Evolutionary conservation across 208 protist species (phyloP), one percentile per base, ranked within the genome.

Genomic region (Leishmania amazonensis): DNA sequence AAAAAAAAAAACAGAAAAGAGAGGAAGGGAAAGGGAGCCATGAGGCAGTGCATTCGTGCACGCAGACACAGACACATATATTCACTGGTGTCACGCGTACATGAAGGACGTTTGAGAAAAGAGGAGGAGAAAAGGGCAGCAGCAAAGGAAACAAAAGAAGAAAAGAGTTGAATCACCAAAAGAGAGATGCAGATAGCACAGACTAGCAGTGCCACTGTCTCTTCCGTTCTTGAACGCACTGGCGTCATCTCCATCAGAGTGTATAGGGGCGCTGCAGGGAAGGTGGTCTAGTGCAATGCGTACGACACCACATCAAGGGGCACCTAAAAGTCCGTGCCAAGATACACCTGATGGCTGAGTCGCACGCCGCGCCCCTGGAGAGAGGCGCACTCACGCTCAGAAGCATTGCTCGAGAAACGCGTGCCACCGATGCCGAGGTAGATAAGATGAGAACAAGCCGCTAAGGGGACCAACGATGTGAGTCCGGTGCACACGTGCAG

Each of bases 351-450:
- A n/a, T 81, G 82, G 42, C 79, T 81, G 51, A 85, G 82, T 42
- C 75, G 76, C 28, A 85, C 82, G 72, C 82, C 82, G 51, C 82
- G 82, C 78, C 76, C 64, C 11, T 70, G 62, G 40, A 85, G 57
- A 35, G 38, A 38, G 19, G 51, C 31, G 31, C 77, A 79, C 38
- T 85, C 77, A 2, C n/a, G 19, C 78, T 81, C 49, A 57, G 42
- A 77, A 40, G 53, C 28, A 13, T 40, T 60, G 35, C 78, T 71
- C 9, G 83, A 79, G 67, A 86, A 79, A 13, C 83, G 79, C 28
- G 83, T 86, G 15, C 83, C 83, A 53, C 83, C 79, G 47, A 86
- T 82, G 31, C 79, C 83, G 9, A 86, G 49, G 64, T 77, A 74
- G 21, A 42, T 74, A 62, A 88, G 62, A 9, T 75, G 73, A 0